Conservation (phyloP, 306 rosid genomes). For the Trichosanthes cucumerina region DNA sequence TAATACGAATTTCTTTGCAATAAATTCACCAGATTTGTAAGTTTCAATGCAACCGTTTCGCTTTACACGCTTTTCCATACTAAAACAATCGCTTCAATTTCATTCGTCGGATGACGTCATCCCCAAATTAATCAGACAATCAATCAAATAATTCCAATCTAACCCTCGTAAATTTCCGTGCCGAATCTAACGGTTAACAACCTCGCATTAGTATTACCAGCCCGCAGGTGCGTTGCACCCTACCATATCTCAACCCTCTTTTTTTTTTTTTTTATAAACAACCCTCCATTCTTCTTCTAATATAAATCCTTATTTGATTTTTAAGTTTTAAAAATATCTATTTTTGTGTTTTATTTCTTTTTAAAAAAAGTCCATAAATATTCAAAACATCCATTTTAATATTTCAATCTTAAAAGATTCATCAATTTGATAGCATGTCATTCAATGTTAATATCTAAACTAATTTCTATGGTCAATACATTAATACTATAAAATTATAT, state of each 20-base stretch:
- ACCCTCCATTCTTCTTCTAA: not conserved
- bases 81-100: conserved; percentile 33
- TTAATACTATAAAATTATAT: too few species aligned
- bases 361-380: not conserved
- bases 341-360: not conserved
- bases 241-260: not conserved
- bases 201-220: not conserved
- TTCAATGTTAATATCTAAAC: too few species aligned
- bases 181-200: conserved; percentile 4
- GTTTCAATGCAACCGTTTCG: conserved; percentile 32
- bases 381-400: not conserved
- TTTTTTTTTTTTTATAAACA: too few species aligned
- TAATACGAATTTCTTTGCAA: not conserved
- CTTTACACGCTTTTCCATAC: conserved; percentile 28
- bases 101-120: conserved; percentile 31
- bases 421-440: not conserved
- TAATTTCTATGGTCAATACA: too few species aligned
- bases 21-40: conserved; percentile 15
- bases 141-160: not conserved
- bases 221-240: not conserved
- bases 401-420: not conserved
- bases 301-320: not conserved
- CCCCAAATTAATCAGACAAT: not conserved
- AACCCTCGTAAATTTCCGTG: conserved; percentile 29
- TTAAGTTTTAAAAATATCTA: not conserved